Base-by-base conservation (phyloP, 73 alveolate species). In the Stentor roeselii region DNA sequence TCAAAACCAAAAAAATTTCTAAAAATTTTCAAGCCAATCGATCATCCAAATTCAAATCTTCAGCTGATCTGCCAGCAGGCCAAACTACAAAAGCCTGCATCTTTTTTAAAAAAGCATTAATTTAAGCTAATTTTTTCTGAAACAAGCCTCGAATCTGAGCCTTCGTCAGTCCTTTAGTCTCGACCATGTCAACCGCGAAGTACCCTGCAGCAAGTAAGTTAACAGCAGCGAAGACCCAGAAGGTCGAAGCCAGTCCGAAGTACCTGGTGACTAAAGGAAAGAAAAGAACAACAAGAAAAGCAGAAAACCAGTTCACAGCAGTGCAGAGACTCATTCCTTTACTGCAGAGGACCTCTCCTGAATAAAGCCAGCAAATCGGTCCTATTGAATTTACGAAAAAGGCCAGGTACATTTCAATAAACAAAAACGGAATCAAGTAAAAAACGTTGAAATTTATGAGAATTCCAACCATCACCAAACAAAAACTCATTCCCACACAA, bases 381-480 rank as follows among this genome's bases (percentile, higher is more conserved):
- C 74, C 74, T 1, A 58, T 31, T 58, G 27, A 2, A 2, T n/a
- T 58, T 21, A 58, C 15, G 27, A 58, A 58, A 21, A 58, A 2
- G 15, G 15, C 27, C 15, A 21, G 27, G 74, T 21, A n/a, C 74
- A 58, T 58, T 31, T 21, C 74, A n/a, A 58, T 58, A 21, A 31
- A 21, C 15, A 58, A n/a, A 31, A 58, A 1, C 0, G 35, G 35
- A 21, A 58, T 0, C 74, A 58, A 1, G 35, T 31, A 58, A 58
- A 31, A n/a, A 21, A 31, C 15, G 74, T 31, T 58, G 2, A 58
- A 31, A 58, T 58, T 31, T 1, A n/a, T 21, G 2, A 67, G 34
- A 67, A 67, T 30, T 67, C 80, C 80, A 0, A 32, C 41, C 80
- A 67, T 21, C 21, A 67, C 27, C 42, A 67, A 67, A 67, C 41